phyloP scores from a whole-genome alignment of 163 green algal genomes.

The Scenedesmus sp. region DNA sequence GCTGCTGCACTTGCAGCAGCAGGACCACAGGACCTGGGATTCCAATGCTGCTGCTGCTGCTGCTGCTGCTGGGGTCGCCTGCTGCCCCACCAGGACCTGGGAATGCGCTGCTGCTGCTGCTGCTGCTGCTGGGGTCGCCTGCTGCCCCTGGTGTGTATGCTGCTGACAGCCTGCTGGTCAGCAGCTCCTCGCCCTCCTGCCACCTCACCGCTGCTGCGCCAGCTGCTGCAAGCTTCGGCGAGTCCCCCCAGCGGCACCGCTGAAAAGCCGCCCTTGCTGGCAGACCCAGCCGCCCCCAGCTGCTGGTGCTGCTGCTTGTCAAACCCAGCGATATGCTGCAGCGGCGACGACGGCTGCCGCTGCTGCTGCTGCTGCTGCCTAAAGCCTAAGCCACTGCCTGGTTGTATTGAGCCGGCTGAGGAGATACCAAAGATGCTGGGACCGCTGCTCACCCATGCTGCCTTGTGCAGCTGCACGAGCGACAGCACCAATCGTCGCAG shows the following conservation, averaged over 20 bases:
- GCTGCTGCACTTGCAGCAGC: background rate
- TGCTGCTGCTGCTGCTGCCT: constrained; percentile 29
- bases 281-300: background rate
- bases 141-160: background rate
- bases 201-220: constrained; percentile 1
- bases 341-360: background rate
- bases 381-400: background rate
- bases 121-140: background rate
- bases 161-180: background rate
- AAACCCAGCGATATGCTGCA: constrained; percentile 10
- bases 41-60: too few relatives aligned
- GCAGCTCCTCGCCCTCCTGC: constrained; percentile 50
- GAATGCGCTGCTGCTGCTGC: background rate
- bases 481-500: constrained; percentile 12
- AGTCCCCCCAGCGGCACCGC: background rate
- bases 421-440: constrained; percentile 18
- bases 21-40: too few relatives aligned
- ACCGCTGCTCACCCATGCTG: constrained; percentile 34
- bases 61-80: too few relatives aligned
- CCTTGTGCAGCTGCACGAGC: constrained; percentile 44
- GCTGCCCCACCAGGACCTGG: background rate
- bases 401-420: background rate
- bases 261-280: background rate
- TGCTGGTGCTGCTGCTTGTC: constrained; percentile 10
- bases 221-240: background rate